A percentile compares a stretch with the other conserved stretches of the same genome.
Evolutionary conservation across 495 filamentous ascomycete genomes (phyloP).

Genomic region (Aspergillus steynii): DNA sequence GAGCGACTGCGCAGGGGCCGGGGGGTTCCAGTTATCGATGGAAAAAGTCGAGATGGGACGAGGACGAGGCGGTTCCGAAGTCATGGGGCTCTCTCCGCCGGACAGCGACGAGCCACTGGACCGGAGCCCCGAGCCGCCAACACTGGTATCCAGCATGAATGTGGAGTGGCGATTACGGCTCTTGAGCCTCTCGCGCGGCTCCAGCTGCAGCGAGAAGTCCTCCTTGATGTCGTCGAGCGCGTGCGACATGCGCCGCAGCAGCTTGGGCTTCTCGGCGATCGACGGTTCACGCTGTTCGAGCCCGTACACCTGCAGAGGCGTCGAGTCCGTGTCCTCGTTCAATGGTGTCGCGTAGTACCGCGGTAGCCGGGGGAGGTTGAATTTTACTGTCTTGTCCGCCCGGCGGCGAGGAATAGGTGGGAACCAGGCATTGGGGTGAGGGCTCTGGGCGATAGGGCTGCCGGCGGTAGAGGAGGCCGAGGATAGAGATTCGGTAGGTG

Average conservation of each 20-base stretch:
- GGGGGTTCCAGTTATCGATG: conserved; percentile 21
- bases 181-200: conserved; percentile 30
- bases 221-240: conserved; percentile 45
- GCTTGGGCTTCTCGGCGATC: conserved; percentile 32
- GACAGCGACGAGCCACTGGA: conserved; percentile 10
- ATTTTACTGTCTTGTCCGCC: conserved; percentile 11
- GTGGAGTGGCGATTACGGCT: conserved; percentile 33
- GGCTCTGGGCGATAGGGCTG: conserved; percentile 31
- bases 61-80: conserved; percentile 17
- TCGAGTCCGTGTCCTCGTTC: conserved; percentile 32
- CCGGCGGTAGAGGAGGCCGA: conserved; percentile 29
- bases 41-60: conserved; percentile 36
- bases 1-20: conserved; percentile 24
- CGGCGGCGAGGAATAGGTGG: conserved; percentile 31
- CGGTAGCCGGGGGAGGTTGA: conserved; percentile 23
- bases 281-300: conserved; percentile 41
- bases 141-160: conserved; percentile 24
- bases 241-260: conserved; percentile 41
- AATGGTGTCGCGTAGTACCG: conserved; percentile 46
- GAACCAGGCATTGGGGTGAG: conserved; percentile 30
- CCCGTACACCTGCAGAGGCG: conserved; percentile 41
- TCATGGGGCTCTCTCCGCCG: conserved; percentile 13
- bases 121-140: conserved; percentile 8
- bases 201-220: conserved; percentile 34
- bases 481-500: conserved; percentile 30